phyloP scores from a whole-genome alignment of 2,329 filamentous ascomycete species.

The Eutypa lata region DNA sequence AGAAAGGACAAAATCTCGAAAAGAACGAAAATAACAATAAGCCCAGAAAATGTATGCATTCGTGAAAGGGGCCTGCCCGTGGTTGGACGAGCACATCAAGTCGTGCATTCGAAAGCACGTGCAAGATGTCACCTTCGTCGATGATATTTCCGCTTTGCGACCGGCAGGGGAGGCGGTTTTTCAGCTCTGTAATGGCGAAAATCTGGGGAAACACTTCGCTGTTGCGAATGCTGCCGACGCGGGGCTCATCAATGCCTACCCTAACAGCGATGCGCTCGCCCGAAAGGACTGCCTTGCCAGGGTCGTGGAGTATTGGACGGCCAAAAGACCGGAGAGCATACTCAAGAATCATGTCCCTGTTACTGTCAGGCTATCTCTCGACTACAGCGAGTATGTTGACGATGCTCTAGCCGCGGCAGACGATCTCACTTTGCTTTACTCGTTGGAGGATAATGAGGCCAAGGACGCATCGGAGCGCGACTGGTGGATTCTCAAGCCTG shows the following conservation, averaged over 20 bases:
- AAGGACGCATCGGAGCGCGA: slow-evolving; percentile 26
- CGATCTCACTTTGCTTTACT: slow-evolving; percentile 31
- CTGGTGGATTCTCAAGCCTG: slow-evolving; percentile 40
- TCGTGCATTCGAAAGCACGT: slow-evolving; percentile 26
- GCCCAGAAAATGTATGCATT: slow-evolving; percentile 22
- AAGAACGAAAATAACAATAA: neutral
- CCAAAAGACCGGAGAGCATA: slow-evolving; percentile 31
- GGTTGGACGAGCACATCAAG: slow-evolving; percentile 31
- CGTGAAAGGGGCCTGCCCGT: slow-evolving; percentile 21
- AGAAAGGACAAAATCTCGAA: neutral
- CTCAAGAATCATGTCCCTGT: slow-evolving; percentile 28
- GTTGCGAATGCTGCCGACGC: slow-evolving; percentile 25
- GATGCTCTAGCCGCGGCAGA: slow-evolving; percentile 34
- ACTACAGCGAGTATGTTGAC: slow-evolving; percentile 37
- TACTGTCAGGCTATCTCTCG: slow-evolving; percentile 33
- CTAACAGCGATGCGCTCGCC: slow-evolving; percentile 36
- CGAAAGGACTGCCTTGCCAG: slow-evolving; percentile 34
- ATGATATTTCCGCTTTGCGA: slow-evolving; percentile 27
- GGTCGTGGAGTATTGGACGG: slow-evolving; percentile 34
- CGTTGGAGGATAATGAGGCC: slow-evolving; percentile 31
- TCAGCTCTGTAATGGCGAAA: slow-evolving; percentile 34
- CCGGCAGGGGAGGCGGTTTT: slow-evolving; percentile 18
- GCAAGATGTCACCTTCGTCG: slow-evolving; percentile 24
- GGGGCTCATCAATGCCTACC: slow-evolving; percentile 36
- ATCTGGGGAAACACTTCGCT: slow-evolving; percentile 31